phyloP scores from a whole-genome alignment of 2,329 filamentous ascomycete species.

The Botryotinia narcissicola region DNA sequence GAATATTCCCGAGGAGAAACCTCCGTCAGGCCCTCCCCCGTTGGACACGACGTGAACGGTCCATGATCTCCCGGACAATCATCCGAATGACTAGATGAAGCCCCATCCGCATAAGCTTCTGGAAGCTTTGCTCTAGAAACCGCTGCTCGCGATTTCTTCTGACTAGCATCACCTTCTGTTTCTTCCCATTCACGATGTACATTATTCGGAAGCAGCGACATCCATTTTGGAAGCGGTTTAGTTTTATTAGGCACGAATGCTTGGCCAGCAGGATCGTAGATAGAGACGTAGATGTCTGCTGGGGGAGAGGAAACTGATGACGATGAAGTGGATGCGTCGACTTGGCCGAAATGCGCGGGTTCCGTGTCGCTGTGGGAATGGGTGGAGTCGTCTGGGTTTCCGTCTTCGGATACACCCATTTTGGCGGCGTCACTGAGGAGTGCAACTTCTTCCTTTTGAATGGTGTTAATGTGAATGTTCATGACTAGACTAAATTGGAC shows the following conservation, averaged over 20 bases:
- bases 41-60: not conserved
- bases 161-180: not conserved
- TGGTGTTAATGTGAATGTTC: not conserved
- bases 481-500: not conserved
- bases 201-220: slow-evolving; percentile 35
- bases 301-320: not conserved
- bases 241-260: slow-evolving; percentile 49
- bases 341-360: slow-evolving; percentile 3
- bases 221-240: slow-evolving; percentile 50
- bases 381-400: slow-evolving; percentile 21
- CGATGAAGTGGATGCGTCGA: slow-evolving; percentile 1
- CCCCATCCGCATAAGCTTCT: slow-evolving; percentile 13
- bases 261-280: slow-evolving; percentile 48
- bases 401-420: slow-evolving; percentile 28
- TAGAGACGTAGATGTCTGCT: slow-evolving; percentile 48
- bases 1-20: not conserved
- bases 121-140: slow-evolving; percentile 13
- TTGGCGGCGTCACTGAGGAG: slow-evolving; percentile 28
- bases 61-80: slow-evolving; percentile 9
- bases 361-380: slow-evolving; percentile 24
- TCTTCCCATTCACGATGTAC: slow-evolving; percentile 24
- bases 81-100: slow-evolving; percentile 15
- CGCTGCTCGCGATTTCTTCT: not conserved
- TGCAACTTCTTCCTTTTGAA: slow-evolving; percentile 9
- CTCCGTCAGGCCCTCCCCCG: too few species aligned